Evolutionary conservation across 257 asterid species (phyloP), one percentile per base, ranked within the genome.

Genomic region (Rehmannia glutinosa): DNA sequence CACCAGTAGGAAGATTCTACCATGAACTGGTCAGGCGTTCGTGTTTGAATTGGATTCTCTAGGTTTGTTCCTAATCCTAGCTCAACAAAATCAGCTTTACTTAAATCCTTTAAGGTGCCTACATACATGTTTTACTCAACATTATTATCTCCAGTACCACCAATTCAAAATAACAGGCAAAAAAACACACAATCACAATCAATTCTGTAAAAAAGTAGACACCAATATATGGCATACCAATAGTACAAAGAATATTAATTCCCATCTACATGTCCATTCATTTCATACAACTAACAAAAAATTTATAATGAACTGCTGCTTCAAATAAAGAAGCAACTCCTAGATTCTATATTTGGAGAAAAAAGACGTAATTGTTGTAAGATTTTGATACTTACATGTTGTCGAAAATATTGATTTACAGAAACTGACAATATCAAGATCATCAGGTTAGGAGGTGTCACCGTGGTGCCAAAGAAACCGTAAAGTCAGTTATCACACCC

Each of bases 391-490:
- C 23, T 23, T 13, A 46, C 49, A 64, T 12, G 43, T n/a, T n/a
- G 42, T 38, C 7, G 2, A 5, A 15, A 33, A 12, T 21, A 39
- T 47, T 35, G 47, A 49, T 20, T 42, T 30, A 24, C 45, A 65
- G 33, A 43, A 28, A 45, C 15, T 0, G 12, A 25, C 17, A 57
- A 69, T 2, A 38, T 33, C 47, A 42, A 54, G 42, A 56, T 15
- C 58, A 59, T 33, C 21, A 7, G 9, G 57, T 41, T 12, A 47
- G 23, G 15, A 72, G 38, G 61, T 28, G 32, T 81, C 81, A 81
- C 54, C 87, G 73, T 25, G 87, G 82, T 19, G 82, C 87, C 8
- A 84, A 42, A n/a, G 90, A 78, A 23, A 72, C 73, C 0, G 83
- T 76, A 52, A 81, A 68, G 58, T 81, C 90, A 15, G 84, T 72